phyloP scores from a whole-genome alignment of 169 alveolate species.

The Cryptosporidium sp. region DNA sequence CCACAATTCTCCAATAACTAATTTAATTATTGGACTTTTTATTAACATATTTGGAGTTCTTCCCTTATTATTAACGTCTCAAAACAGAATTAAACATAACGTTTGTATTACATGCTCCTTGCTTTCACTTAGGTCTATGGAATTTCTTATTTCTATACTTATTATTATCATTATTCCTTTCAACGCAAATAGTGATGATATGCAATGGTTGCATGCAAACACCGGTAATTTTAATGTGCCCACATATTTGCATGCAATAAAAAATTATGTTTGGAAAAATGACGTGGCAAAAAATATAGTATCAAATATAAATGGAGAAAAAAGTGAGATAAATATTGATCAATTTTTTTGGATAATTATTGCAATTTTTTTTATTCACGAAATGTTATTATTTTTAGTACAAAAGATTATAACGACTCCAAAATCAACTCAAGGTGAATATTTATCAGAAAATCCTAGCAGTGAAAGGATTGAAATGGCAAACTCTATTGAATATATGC shows the following conservation, averaged over 20 bases:
- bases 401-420: slow-evolving; percentile 28
- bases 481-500: not conserved
- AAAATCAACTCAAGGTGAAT: not conserved
- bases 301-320: not conserved
- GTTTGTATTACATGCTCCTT: slow-evolving; percentile 34
- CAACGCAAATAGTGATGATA: not conserved
- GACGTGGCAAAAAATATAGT: not conserved
- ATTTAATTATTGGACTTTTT: slow-evolving; percentile 40
- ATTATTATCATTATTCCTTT: slow-evolving; percentile 29
- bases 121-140: slow-evolving; percentile 53
- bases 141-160: slow-evolving; percentile 27
- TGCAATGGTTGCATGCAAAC: slow-evolving; percentile 23
- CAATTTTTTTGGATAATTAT: slow-evolving; percentile 29
- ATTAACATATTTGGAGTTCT: slow-evolving; percentile 49
- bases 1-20: slow-evolving; percentile 70
- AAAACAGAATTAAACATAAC: slow-evolving; percentile 46
- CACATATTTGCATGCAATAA: not conserved
- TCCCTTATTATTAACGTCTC: slow-evolving; percentile 47
- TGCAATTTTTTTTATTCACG: slow-evolving; percentile 39
- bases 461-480: not conserved
- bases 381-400: slow-evolving; percentile 24
- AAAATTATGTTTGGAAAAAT: not conserved
- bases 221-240: not conserved
- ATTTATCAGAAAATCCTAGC: not conserved
- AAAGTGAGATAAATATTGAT: not conserved